Conservation (phyloP, 805 yeast genomes). For the Scheffersomyces stipitis region DNA sequence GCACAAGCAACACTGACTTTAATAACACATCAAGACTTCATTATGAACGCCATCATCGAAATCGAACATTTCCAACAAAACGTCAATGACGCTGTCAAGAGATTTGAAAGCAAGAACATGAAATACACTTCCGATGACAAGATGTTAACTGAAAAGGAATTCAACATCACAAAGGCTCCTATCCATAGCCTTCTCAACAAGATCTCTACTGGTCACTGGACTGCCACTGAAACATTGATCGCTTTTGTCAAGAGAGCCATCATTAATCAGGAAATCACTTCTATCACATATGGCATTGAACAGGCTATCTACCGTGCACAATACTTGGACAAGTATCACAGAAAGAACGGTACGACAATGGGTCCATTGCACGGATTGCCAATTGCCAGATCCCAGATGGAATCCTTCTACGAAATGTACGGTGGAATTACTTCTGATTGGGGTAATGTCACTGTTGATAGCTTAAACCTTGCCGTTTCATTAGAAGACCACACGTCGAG, state of each 20-base stretch:
- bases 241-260: conserved; percentile 67
- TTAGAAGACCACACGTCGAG: too few species aligned
- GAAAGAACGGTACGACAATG: conserved; percentile 42
- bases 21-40: too few species aligned
- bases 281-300: conserved; percentile 58
- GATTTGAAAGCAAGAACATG: conserved; percentile 4
- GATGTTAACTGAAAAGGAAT: conserved; percentile 34
- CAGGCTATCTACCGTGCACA: conserved; percentile 56
- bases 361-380: conserved; percentile 70
- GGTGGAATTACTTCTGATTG: neutral
- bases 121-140: conserved; percentile 30
- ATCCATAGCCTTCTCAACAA: conserved; percentile 40
- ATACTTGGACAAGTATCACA: conserved; percentile 48
- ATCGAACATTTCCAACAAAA: neutral
- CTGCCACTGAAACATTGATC: conserved; percentile 51
- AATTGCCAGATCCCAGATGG: conserved; percentile 14
- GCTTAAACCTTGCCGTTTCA: too few species aligned
- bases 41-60: neutral
- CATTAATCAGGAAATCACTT: conserved; percentile 58
- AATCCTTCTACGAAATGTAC: neutral
- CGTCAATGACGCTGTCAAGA: neutral
- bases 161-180: conserved; percentile 39
- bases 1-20: too few species aligned
- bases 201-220: conserved; percentile 45
- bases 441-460: neutral